Conservation (phyloP, 2,329 filamentous ascomycete species). For the Cercospora beticola region DNA sequence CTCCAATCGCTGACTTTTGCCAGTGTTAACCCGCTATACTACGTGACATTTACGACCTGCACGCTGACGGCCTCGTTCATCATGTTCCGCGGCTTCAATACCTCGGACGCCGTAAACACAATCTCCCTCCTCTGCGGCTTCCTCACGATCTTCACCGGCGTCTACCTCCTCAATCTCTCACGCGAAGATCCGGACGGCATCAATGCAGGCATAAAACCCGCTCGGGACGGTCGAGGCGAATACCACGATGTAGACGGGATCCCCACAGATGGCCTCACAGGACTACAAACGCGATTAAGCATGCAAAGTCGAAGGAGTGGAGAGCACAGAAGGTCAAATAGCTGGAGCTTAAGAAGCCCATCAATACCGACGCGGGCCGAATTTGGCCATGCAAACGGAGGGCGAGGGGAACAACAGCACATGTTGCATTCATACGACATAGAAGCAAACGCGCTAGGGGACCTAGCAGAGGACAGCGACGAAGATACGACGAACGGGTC, state of each 20-base stretch:
- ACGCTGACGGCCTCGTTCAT: slow-evolving; percentile 95
- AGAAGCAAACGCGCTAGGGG: slow-evolving; percentile 68
- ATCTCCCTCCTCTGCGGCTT: slow-evolving; percentile 91
- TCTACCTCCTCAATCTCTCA: slow-evolving; percentile 95
- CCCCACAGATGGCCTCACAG: slow-evolving; percentile 87
- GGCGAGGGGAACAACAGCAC: slow-evolving; percentile 44
- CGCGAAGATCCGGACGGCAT: slow-evolving; percentile 83
- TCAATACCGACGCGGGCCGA: slow-evolving; percentile 47
- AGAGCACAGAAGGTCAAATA: slow-evolving; percentile 61
- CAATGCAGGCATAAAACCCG: slow-evolving; percentile 56
- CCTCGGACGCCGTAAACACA: slow-evolving; percentile 84
- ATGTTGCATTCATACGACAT: slow-evolving; percentile 88
- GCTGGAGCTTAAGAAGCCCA: slow-evolving; percentile 36
- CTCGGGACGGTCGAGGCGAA: slow-evolving; percentile 35
- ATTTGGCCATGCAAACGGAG: neutral
- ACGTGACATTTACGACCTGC: slow-evolving; percentile 94
- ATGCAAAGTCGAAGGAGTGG: slow-evolving; percentile 83
- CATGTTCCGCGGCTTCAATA: slow-evolving; percentile 94
- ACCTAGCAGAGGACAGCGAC: slow-evolving; percentile 75
- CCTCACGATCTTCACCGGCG: slow-evolving; percentile 89
- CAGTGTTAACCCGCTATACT: slow-evolving; percentile 94
- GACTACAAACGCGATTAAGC: slow-evolving; percentile 83
- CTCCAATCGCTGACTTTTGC: neutral
- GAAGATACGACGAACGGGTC: slow-evolving; percentile 50
- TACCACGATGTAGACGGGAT: slow-evolving; percentile 66